Evolutionary conservation across 352 stramenopile genomes (phyloP), one percentile per base, ranked within the genome.

Genomic region (Phytopythium mirpurense): DNA sequence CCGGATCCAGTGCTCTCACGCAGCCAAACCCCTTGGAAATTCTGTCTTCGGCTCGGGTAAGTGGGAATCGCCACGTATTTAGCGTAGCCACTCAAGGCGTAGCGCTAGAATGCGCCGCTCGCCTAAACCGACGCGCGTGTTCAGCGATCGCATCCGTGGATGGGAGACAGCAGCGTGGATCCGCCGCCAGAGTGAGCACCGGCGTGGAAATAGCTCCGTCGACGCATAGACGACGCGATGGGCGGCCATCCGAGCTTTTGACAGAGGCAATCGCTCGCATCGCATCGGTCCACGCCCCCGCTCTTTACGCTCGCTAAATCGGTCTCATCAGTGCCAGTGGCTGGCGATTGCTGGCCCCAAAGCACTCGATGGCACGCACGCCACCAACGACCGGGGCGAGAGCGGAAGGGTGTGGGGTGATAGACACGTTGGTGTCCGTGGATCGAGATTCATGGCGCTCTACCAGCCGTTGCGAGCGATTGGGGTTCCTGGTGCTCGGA

Each of bases 171-270:
- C 38, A 23, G 38, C 38, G 2, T 26, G 6, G 35, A 41, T 21
- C 21, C 35, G 38, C 38, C 8, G 9, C n/a, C 12, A 24, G 19
- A 16, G 21, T n/a, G 36, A 0, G 16, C n/a, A 14, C 3, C 36
- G n/a, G 3, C 38, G 38, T 44, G 38, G 38, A 44, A 44, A 44
- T 44, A 44, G 38, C 38, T 1, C 19, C 19, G 19, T 14, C 19
- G 38, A 44, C 19, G 38, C 38, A 44, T 26, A 44, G 38, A 44
- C 38, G n/a, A 27, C 19, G 19, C 38, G 38, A n/a, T n/a, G n/a
- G n/a, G n/a, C n/a, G n/a, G n/a, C n/a, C n/a, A n/a, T n/a, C n/a
- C n/a, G n/a, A n/a, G n/a, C n/a, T n/a, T n/a, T n/a, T n/a, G n/a
- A n/a, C n/a, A n/a, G n/a, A n/a, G n/a, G n/a, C n/a, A n/a, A n/a